These are phyloP conservation scores for Clonostachys chloroleuca DNA, from an alignment of 2,329 filamentous ascomycete species.

Conservation along the genomic window DNA sequence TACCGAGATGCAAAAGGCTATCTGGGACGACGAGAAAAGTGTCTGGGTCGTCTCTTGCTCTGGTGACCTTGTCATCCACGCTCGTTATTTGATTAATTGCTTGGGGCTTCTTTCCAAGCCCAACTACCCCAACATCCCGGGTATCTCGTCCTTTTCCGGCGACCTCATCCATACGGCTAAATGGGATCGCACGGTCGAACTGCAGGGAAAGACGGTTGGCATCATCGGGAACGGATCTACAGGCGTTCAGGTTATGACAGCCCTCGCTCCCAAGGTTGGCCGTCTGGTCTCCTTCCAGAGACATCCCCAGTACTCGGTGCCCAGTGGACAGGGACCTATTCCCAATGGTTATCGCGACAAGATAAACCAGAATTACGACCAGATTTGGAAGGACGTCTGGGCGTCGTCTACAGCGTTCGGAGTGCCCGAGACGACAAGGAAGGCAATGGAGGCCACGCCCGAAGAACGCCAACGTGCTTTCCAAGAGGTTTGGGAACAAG, in stretches of 20 bases:
- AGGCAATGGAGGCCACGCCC: conserved; percentile 13
- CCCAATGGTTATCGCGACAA: conserved; percentile 4
- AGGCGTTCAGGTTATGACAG: too few species aligned
- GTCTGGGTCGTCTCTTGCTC: conserved; percentile 17
- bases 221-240: too few species aligned
- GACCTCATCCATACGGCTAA: conserved; percentile 28
- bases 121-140: too few species aligned
- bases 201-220: too few species aligned
- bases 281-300: conserved; percentile 10
- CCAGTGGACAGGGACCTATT: conserved; percentile 3
- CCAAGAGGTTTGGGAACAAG: conserved; percentile 19
- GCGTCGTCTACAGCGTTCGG: conserved; percentile 16
- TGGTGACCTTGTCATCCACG: too few species aligned
- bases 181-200: conserved; percentile 14
- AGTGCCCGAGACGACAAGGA: conserved; percentile 15
- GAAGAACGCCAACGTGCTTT: conserved; percentile 21
- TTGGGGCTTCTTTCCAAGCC: too few species aligned
- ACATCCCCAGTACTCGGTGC: conserved; percentile 8
- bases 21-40: conserved; percentile 18
- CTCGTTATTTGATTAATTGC: too few species aligned
- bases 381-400: conserved; percentile 15
- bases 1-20: conserved; percentile 23
- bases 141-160: conserved; percentile 20
- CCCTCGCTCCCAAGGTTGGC: too few species aligned
- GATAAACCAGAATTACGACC: conserved; percentile 16